Evolutionary conservation across 2,329 filamentous ascomycete genomes (phyloP).

Genomic region (Periconia digitata): DNA sequence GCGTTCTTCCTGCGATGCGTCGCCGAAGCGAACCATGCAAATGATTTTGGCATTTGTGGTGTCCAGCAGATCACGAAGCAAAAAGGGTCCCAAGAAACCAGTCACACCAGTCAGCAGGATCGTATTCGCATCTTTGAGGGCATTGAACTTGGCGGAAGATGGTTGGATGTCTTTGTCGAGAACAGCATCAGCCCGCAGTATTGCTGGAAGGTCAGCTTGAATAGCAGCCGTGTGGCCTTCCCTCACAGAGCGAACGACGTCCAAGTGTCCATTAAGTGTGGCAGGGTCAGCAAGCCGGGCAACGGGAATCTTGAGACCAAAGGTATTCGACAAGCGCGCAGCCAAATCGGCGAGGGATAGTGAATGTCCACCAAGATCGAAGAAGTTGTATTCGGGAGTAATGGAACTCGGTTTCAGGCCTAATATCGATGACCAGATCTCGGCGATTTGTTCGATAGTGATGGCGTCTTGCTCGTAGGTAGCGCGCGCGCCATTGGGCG

Average conservation of each 20-base stretch:
- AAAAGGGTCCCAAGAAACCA: slow-evolving; percentile 74
- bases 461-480: slow-evolving; percentile 65
- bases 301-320: slow-evolving; percentile 73
- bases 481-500: slow-evolving; percentile 47
- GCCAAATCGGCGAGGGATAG: slow-evolving; percentile 75
- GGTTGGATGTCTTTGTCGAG: slow-evolving; percentile 71
- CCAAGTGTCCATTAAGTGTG: slow-evolving; percentile 71
- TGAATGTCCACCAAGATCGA: slow-evolving; percentile 79
- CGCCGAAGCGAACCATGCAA: slow-evolving; percentile 72
- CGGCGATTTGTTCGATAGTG: slow-evolving; percentile 66
- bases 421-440: slow-evolving; percentile 71
- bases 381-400: slow-evolving; percentile 73
- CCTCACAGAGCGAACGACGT: slow-evolving; percentile 69
- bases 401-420: slow-evolving; percentile 65
- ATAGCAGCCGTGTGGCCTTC: slow-evolving; percentile 74
- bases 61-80: slow-evolving; percentile 69
- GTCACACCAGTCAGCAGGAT: slow-evolving; percentile 75
- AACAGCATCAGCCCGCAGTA: slow-evolving; percentile 66
- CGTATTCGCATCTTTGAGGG: slow-evolving; percentile 66
- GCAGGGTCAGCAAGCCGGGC: slow-evolving; percentile 70
- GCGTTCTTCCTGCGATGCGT: slow-evolving; percentile 64
- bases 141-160: slow-evolving; percentile 54
- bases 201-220: slow-evolving; percentile 72
- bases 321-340: slow-evolving; percentile 67
- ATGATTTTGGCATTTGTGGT: slow-evolving; percentile 69